Evolutionary conservation across 2,329 filamentous ascomycete species (phyloP), one percentile per base, ranked within the genome.

Genomic region (Neurospora crassa): DNA sequence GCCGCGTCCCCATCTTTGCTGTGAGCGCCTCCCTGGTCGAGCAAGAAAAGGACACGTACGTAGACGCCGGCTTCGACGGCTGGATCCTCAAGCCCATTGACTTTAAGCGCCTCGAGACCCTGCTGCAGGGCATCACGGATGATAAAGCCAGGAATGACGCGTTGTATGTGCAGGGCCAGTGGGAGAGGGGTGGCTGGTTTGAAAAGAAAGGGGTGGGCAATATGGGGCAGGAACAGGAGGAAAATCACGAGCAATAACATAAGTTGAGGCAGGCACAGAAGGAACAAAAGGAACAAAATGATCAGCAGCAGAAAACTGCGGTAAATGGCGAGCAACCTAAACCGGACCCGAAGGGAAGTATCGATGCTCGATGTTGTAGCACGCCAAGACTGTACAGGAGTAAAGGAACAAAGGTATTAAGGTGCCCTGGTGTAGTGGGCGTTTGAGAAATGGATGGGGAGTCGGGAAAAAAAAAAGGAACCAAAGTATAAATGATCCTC

Each of bases 161-260:
- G 75, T 78, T 94, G 0, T 96, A 96, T 77, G 80, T 84, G 67
- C 83, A 88, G 2, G 93, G 93, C 0, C 79, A 89, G 67, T 97
- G 93, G 94, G 93, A 96, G 76, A 83, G 84, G n/a, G 94, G 94
- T 4, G 94, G 94, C 0, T 97, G 93, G 93, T 96, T 97, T 77
- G 89, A 88, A 69, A 63, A 16, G 53, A 63, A 63, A 16, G 53
- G 53, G 24, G 37, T 18, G 53, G 47, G 47, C 2, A 14, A 34
- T 34, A 34, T 11, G 47, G 53, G 29, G 24, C 29, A 37, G 53
- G 16, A 53, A 29, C 24, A 53, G 20, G 20, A 53, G 20, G 1
- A 14, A 16, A 3, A 53, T 14, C 20, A 53, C 12, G 20, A 53
- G 47, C 6, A 16, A 24, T 6, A 53, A 20, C 45, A 34, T 4